phyloP scores from a whole-genome alignment of 805 yeast genomes.

The Monosporozyma siamensis region DNA sequence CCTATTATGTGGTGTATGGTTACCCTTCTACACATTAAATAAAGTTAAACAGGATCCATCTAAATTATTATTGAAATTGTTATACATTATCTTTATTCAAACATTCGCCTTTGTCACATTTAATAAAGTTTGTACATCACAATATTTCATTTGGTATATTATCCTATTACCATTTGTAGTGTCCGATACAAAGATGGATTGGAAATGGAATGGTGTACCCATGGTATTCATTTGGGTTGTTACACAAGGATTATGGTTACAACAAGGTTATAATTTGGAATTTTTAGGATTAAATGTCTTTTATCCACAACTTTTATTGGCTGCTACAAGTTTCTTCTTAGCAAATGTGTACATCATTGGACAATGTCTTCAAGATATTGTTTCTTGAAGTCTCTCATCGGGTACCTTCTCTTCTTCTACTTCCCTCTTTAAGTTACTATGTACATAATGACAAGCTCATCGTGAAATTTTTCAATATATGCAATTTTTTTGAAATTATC shows the following conservation, averaged over 20 bases:
- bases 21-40: constrained; percentile 14
- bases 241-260: constrained; percentile 72
- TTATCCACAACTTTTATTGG: constrained; percentile 45
- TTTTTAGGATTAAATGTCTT: constrained; percentile 65
- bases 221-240: constrained; percentile 52
- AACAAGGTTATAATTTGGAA: constrained; percentile 68
- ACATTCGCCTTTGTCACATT: constrained; percentile 69
- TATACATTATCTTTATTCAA: constrained; percentile 58
- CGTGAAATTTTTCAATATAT: background rate
- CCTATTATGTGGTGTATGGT: background rate
- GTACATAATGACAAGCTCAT: background rate
- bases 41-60: background rate
- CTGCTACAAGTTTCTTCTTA: constrained; percentile 50
- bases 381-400: too few species aligned
- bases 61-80: constrained; percentile 15
- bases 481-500: background rate
- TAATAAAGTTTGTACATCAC: constrained; percentile 85
- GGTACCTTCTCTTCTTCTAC: too few species aligned
- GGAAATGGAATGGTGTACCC: constrained; percentile 32
- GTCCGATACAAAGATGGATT: constrained; percentile 35
- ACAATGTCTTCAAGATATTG: constrained; percentile 40
- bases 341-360: constrained; percentile 55
- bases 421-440: too few species aligned
- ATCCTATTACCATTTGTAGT: constrained; percentile 72
- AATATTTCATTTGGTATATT: constrained; percentile 91